phyloP scores from a whole-genome alignment of 345 rosid genomes.

The Citrus maxima region DNA sequence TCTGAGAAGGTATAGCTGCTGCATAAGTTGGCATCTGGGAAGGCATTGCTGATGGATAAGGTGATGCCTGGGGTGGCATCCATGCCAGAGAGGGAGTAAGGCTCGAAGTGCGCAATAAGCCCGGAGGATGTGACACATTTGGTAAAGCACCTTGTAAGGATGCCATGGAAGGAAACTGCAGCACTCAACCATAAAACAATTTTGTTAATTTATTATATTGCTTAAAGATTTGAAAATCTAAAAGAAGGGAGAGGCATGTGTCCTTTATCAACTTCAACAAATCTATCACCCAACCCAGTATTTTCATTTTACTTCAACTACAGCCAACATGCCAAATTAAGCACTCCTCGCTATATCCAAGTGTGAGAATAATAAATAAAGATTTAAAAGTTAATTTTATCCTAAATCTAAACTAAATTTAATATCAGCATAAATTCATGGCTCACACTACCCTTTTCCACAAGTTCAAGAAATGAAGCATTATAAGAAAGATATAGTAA shows the following conservation, averaged over 20 bases:
- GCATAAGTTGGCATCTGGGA: constrained; percentile 37
- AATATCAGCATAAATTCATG: not conserved
- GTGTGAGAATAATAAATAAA: not conserved
- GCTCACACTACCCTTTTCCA: not conserved
- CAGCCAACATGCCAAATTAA: not conserved
- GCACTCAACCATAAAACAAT: constrained; percentile 5
- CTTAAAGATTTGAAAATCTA: not conserved
- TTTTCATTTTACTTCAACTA: constrained; percentile 1
- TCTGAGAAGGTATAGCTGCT: constrained; percentile 40
- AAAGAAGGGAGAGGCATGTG: not conserved
- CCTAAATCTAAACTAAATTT: not conserved
- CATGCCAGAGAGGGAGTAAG: constrained; percentile 42
- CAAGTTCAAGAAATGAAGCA: not conserved
- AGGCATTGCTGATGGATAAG: constrained; percentile 42
- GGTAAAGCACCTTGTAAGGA: constrained; percentile 68
- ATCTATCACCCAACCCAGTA: not conserved
- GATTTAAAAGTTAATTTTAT: not conserved
- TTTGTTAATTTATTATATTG: not conserved
- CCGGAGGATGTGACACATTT: constrained; percentile 43
- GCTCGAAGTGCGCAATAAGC: constrained; percentile 38
- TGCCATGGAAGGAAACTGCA: constrained; percentile 79
- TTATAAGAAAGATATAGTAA: not conserved
- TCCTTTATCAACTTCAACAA: not conserved
- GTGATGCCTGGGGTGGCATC: constrained; percentile 42
- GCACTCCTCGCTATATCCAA: not conserved